These are phyloP conservation scores for Cercospora sp. DNA, from an alignment of 2,329 filamentous ascomycete species.

Conservation along the genomic window DNA sequence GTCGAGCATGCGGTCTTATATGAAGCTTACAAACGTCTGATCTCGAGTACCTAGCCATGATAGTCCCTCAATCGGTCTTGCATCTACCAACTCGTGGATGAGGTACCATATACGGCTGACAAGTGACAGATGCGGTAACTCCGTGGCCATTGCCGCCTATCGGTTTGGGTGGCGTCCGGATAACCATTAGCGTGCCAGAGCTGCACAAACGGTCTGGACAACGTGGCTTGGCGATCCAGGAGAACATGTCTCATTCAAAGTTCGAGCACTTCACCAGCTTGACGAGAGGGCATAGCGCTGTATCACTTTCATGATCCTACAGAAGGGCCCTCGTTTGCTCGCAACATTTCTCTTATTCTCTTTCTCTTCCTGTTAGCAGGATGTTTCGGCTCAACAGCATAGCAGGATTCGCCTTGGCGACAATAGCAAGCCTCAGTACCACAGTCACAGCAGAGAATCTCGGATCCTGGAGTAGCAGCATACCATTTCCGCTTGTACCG, in stretches of 20 bases:
- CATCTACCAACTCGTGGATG: neutral
- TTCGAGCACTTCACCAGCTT: neutral
- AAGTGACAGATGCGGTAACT: neutral
- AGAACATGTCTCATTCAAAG: neutral
- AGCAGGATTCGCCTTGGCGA: neutral
- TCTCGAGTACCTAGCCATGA: neutral
- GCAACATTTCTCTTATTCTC: neutral
- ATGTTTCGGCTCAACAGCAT: neutral
- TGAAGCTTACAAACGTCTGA: neutral
- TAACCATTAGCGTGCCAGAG: neutral
- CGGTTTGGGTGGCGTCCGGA: neutral
- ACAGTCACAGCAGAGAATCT: neutral
- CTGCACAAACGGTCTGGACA: neutral
- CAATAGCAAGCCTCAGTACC: neutral
- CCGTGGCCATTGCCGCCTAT: neutral
- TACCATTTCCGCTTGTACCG: neutral
- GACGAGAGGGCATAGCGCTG: neutral
- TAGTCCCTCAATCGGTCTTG: neutral
- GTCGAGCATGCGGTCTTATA: neutral
- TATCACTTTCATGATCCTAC: neutral
- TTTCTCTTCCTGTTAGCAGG: neutral
- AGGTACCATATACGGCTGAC: neutral
- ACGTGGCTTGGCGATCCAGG: conserved; percentile 5
- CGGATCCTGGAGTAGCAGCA: neutral
- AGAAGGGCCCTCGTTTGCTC: neutral